Conservation (phyloP, 2,329 filamentous ascomycete genomes). For the Aspergillus aculeatus region DNA sequence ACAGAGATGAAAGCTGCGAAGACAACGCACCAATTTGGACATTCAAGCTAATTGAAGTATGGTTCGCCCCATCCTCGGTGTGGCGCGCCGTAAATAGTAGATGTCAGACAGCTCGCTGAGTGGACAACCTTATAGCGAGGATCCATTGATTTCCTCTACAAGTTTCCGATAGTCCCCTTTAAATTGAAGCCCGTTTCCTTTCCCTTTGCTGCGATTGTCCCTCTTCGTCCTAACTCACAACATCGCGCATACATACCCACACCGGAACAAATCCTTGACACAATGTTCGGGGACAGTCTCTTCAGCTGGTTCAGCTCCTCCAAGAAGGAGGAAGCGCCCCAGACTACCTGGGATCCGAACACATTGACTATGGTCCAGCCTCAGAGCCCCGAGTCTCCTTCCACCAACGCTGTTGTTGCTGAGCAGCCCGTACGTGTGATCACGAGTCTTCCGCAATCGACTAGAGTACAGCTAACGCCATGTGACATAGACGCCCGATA, state of each 20-base stretch:
- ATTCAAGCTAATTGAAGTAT: slow-evolving; percentile 2
- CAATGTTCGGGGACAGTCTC: slow-evolving; percentile 1
- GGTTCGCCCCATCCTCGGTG: background rate
- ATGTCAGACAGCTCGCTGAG: background rate
- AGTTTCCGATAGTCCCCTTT: too few species aligned
- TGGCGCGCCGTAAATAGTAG: too few species aligned
- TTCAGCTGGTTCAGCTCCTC: slow-evolving; percentile 6
- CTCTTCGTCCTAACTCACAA: background rate
- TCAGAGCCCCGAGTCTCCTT: slow-evolving; percentile 2
- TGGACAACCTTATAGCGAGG: slow-evolving; percentile 1
- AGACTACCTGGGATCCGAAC: slow-evolving; percentile 5
- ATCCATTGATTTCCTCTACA: background rate
- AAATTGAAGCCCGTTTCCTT: background rate
- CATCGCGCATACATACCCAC: background rate
- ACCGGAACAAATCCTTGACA: background rate
- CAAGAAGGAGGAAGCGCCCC: slow-evolving; percentile 1
- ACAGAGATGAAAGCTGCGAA: background rate
- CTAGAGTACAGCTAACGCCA: background rate
- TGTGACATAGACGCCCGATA: background rate
- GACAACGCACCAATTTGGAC: slow-evolving; percentile 5
- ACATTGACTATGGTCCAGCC: slow-evolving; percentile 8
- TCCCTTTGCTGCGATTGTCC: background rate
- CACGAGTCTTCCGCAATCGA: background rate
- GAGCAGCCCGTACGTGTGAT: slow-evolving; percentile 3
- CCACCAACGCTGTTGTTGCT: background rate